Base-by-base conservation (phyloP, 2,329 filamentous ascomycete species). In the Colletotrichum sp. region DNA sequence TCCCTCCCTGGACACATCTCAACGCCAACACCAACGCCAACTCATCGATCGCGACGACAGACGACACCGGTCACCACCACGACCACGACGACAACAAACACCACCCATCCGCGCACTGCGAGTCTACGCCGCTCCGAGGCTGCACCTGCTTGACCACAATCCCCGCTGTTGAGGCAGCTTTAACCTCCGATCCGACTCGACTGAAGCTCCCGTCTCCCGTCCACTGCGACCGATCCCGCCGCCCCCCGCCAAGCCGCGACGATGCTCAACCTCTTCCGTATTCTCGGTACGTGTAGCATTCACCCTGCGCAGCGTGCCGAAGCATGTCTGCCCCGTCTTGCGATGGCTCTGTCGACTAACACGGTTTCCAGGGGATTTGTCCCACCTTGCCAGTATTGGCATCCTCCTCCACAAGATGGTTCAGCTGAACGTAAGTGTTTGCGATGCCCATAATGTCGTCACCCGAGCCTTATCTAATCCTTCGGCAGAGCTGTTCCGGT, bases 341-440 rank as follows among this genome's bases (percentile, higher is more conserved):
- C 62, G 13, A 21, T 56, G 56, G 71, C 69, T 68, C 71, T 8
- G 32, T 48, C 48, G 13, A 69, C 69, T 76, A 66, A 78, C 78
- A 73, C 36, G n/a, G 70, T 58, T 73, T 26, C 61, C 80, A 98
- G 96, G 93, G 88, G 97, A 99, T 90, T 92, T 99, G 84, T 98
- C 96, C 89, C 97, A 99, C 89, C 88, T 99, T 81, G 90, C 94
- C 78, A 98, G 96, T 70, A 98, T 99, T 83, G 90, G 98, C 81
- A 98, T 99, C 81, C 89, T 99, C 77, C 90, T 99, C 78, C 96
- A 98, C 84, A 99, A 99, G 90, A 99, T 99, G 96, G 93, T 93
- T 81, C 92, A 94, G 83, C 93, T 97, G 61, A 98, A 95, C 83
- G 96, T 98, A 89, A 76, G 73, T 58, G 58, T 58, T 64, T 77